Base-by-base conservation (phyloP, 176 grass and related monocot genomes). In the Thalia dealbata region DNA sequence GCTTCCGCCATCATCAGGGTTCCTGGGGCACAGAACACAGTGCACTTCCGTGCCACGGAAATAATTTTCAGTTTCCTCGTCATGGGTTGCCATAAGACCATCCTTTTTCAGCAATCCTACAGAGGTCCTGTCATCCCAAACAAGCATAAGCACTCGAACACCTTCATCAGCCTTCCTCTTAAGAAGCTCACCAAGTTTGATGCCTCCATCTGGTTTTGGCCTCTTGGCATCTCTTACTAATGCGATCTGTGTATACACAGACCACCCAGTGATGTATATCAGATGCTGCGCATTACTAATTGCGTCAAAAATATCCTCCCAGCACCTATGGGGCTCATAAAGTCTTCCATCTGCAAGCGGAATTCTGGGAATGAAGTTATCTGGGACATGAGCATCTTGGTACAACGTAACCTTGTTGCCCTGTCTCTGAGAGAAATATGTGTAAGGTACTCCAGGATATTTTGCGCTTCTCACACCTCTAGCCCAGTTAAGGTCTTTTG, bases 401-500 rank as follows among this genome's bases (percentile, higher is more conserved):
- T 64, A 75, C n/a, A 75, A 26, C 12, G 73, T 46, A 45, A 75
- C 73, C 58, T 75, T 75, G 38, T 58, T 63, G 21, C 73, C 73
- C 21, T 26, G 58, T 48, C 73, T 61, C 41, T 75, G 73, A 19
- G 58, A 48, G 73, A 75, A 75, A 75, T 63, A 75, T 44, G 73
- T 75, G n/a, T 75, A 75, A 63, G 73, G 73, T 8, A 75, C 73
- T 24, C 73, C 73, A 75, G 73, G 73, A 46, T 75, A 75, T 61
- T 75, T 75, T 50, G 11, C 58, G 62, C 73, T 75, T 41, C 56
- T 19, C 16, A 75, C 14, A 46, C 73, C 73, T 21, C 24, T 75
- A 11, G 56, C 58, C 73, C 73, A 75, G 22, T 62, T 62, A 26
- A 13, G 73, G 18, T 75, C 73, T 63, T 75, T 75, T 63, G 21